Base-by-base conservation (phyloP, 768 basidiomycete species). In the Mycena crocata region DNA sequence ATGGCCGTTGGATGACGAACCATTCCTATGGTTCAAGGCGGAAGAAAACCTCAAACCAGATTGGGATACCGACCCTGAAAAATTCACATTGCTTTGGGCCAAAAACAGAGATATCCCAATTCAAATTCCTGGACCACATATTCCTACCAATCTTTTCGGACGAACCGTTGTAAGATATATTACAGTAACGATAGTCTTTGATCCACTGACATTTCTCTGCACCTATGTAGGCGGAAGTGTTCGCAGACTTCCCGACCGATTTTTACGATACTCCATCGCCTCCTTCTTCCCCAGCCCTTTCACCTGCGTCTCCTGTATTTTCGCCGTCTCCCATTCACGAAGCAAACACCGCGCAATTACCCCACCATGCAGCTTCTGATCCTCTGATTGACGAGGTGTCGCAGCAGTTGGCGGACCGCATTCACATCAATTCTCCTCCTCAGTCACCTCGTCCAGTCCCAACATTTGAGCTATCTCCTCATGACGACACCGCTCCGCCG, bases 121-220 rank as follows among this genome's bases (percentile, higher is more conserved):
- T 24, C 30, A 24, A n/a, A 57, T 67, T 17, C 23, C 46, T 6
- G 65, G 59, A 1, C 59, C 59, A 1, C 46, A 39, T 31, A 35
- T 67, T 23, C 45, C 9, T 24, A 67, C 66, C 26, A 67, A 62
- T 28, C 54, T 67, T 14, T 57, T 67, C 28, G 66, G 66, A 5
- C 35, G 60, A 52, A 67, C 59, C 9, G 32, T 26, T 14, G 66
- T 67, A 52, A 28, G 55, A 31, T 24, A 44, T 39, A 28, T 37
- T 2, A 19, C 42, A 10, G 17, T 40, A 13, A n/a, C 3, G n/a
- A n/a, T n/a, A n/a, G n/a, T n/a, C 35, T 42, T 50, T 23, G 12
- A 23, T 14, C 7, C 45, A 17, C 13, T 34, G 54, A 48, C 51
- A 31, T 35, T 34, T 48, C 46, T 40, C 31, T 39, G 24, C 17